These are phyloP conservation scores for Thermothielavioides terrestris DNA, from an alignment of 495 filamentous ascomycete genomes.

Conservation along the genomic window DNA sequence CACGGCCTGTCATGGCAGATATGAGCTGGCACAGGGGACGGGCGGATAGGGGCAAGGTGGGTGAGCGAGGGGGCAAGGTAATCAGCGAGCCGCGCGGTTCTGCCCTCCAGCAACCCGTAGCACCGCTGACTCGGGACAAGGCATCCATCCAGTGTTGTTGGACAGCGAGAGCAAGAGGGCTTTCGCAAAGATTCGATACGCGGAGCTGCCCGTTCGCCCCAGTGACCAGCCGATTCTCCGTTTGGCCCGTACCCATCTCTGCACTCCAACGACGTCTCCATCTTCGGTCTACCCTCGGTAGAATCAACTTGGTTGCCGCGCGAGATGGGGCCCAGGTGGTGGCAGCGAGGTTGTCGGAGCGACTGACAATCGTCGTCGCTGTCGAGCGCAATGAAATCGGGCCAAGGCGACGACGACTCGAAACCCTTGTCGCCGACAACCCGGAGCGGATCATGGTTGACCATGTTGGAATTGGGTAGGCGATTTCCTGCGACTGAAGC, in stretches of 20 bases:
- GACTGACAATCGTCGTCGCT: background rate
- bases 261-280: background rate
- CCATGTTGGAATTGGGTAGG: background rate
- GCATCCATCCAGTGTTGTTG: too few relatives aligned
- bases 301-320: background rate
- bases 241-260: background rate
- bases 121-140: too few relatives aligned
- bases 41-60: too few relatives aligned
- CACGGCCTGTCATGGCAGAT: too few relatives aligned
- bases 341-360: background rate
- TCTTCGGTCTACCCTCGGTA: background rate
- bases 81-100: too few relatives aligned
- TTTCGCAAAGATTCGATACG: too few relatives aligned
- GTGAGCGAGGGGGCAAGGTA: too few relatives aligned
- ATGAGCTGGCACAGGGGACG: too few relatives aligned
- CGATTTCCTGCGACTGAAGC: background rate
- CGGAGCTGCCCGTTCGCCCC: too few relatives aligned
- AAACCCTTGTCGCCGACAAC: background rate
- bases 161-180: too few relatives aligned
- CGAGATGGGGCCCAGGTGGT: too few relatives aligned
- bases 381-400: conserved; percentile 9
- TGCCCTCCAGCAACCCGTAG: too few relatives aligned
- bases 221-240: conserved; percentile 8
- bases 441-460: background rate
- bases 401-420: background rate